Base-by-base conservation (phyloP, 345 rosid genomes). In the Moricandia arvensis region DNA sequence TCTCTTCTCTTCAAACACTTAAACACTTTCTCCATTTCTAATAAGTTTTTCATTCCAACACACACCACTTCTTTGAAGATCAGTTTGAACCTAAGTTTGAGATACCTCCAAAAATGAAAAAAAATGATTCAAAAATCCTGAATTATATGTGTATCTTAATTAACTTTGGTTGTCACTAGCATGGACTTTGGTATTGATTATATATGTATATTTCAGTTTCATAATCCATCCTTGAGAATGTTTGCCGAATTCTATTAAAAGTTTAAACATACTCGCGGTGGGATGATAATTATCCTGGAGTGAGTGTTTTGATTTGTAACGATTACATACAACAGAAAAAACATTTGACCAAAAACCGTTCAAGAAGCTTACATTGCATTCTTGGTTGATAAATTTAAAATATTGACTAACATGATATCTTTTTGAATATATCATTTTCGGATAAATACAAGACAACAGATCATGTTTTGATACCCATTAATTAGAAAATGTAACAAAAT, bases 401-500 rank as follows among this genome's bases (percentile, higher is more conserved):
- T 6, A 57, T 68, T 47, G 69, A 68, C 53, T 45, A 57, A 64
- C 59, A 55, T 63, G 60, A n/a, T 35, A 38, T 70, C 8, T 43
- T 70, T 63, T 70, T 58, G 66, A 33, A 38, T 24, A 55, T 45
- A 63, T 71, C 61, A 64, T 55, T 77, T 71, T 65, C 75, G 33
- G 71, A 64, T 71, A 63, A 57, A 64, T 71, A 77, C 66, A 64
- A 77, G 71, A 70, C 47, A 57, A 21, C 7, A 57, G 7, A 69
- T 53, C 43, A 63, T 43, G 33, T 30, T n/a, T 27, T 38, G 5
- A 12, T 18, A 63, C 71, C 75, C 70, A 77, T 70, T 70, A 64
- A 63, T 57, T 70, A 77, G 71, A 59, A 71, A 11, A 57, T 58
- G 18, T 76, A 63, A 58, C 72, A 77, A 66, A 34, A 47, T 77